Percentiles rank a stretch among this genome's conserved stretches.
Evolutionary conservation across 2,329 filamentous ascomycete genomes (phyloP).

Genomic region (Xylariaceae sp.): DNA sequence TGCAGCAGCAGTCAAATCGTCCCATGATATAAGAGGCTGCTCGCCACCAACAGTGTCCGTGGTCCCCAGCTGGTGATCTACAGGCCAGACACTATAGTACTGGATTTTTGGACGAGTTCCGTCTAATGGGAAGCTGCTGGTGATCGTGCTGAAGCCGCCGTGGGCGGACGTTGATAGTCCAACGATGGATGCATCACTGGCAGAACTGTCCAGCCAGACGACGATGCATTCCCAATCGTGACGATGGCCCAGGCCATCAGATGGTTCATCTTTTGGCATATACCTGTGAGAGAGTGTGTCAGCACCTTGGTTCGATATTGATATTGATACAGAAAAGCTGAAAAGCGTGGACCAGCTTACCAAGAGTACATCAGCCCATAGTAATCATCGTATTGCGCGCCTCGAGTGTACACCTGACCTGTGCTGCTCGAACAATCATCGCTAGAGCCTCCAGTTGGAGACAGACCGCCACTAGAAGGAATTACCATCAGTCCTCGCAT

Average conservation of each 20-base stretch:
- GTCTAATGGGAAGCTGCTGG: constrained; percentile 21
- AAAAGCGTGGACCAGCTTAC: constrained; percentile 15
- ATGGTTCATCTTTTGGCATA: constrained; percentile 40
- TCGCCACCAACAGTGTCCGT: constrained; percentile 32
- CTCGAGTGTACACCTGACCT: constrained; percentile 34
- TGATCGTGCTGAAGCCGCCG: constrained; percentile 28
- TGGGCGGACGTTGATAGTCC: constrained; percentile 32
- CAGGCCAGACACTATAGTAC: constrained; percentile 30
- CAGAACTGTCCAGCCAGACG: constrained; percentile 30
- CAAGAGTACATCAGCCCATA: constrained; percentile 33
- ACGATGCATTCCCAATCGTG: constrained; percentile 36
- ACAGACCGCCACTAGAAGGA: constrained; percentile 27
- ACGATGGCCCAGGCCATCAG: constrained; percentile 32
- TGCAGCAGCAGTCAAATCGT: constrained; percentile 32
- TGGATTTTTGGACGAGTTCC: constrained; percentile 28
- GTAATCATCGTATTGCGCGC: constrained; percentile 22
- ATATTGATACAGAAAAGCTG: neutral
- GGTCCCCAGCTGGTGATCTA: constrained; percentile 35
- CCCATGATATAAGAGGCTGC: constrained; percentile 40
- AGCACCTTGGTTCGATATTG: neutral
- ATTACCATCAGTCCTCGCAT: neutral
- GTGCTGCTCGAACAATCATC: constrained; percentile 27
- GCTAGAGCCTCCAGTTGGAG: constrained; percentile 23
- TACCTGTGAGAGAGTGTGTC: constrained; percentile 25
- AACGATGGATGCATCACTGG: constrained; percentile 26